Conservation (phyloP, 306 rosid genomes). For the Pachyrhizus erosus region DNA sequence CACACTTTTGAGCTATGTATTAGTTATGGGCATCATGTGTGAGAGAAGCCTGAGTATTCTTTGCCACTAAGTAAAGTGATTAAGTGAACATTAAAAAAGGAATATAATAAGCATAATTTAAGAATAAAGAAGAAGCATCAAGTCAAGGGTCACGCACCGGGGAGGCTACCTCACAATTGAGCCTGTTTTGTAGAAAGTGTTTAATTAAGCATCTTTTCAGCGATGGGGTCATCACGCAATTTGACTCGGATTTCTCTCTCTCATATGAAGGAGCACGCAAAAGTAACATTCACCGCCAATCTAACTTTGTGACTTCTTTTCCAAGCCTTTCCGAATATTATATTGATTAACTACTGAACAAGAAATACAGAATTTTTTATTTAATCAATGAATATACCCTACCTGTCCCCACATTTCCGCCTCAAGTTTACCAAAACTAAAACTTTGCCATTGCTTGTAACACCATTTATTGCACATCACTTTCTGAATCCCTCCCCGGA, state of each 20-base stretch:
- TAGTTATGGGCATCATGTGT: background rate
- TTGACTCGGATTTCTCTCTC: background rate
- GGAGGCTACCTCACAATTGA: conserved; percentile 12
- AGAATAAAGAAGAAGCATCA: conserved; percentile 28
- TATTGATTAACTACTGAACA: background rate
- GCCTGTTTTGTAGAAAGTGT: background rate
- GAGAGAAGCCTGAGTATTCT: conserved; percentile 30
- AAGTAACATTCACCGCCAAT: background rate
- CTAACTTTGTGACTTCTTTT: background rate
- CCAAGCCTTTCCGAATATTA: background rate
- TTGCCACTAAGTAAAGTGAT: conserved; percentile 33
- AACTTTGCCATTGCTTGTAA: background rate
- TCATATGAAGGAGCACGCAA: background rate
- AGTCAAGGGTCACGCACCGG: conserved; percentile 32
- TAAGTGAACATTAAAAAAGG: conserved; percentile 20
- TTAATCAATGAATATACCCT: background rate
- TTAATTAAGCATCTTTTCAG: background rate
- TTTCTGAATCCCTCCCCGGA: background rate
- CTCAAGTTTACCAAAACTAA: conserved; percentile 17
- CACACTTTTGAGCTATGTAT: conserved; percentile 19
- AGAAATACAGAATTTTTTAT: conserved; percentile 1
- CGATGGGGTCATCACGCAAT: background rate
- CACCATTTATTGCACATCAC: background rate
- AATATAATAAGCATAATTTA: background rate
- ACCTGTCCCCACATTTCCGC: background rate